Evolutionary conservation across 257 asterid genomes (phyloP).

Genomic region (Solanum chaucha): DNA sequence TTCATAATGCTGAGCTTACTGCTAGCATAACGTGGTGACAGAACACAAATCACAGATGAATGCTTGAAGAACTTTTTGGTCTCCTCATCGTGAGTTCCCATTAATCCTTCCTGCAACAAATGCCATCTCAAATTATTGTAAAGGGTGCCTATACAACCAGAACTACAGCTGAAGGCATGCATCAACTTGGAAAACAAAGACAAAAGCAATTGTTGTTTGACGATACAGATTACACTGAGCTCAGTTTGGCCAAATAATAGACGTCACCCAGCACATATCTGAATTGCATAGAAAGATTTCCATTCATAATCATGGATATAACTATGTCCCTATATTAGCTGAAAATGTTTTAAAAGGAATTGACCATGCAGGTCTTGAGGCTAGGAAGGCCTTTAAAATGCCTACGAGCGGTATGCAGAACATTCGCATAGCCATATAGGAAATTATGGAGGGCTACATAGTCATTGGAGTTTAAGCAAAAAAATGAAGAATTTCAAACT

Average conservation of each 20-base stretch:
- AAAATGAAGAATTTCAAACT: not conserved
- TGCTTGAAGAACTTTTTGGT: constrained; percentile 74
- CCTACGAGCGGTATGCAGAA: not conserved
- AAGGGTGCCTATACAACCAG: not conserved
- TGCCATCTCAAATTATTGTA: not conserved
- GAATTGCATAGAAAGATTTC: not conserved
- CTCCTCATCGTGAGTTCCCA: constrained; percentile 92
- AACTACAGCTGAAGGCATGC: not conserved
- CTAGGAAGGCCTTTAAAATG: not conserved
- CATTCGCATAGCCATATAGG: not conserved
- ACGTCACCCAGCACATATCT: not conserved
- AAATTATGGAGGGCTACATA: not conserved
- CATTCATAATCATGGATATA: not conserved
- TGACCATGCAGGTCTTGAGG: not conserved
- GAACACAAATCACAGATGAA: constrained; percentile 80
- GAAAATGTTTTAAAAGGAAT: not conserved
- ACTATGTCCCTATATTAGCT: not conserved
- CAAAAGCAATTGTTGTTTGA: not conserved
- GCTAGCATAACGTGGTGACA: constrained; percentile 84
- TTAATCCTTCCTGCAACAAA: constrained; percentile 61
- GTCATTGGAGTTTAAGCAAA: not conserved
- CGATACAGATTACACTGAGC: not conserved
- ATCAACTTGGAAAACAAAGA: not conserved
- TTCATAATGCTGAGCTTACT: constrained; percentile 69
- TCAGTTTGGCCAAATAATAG: not conserved